Evolutionary conservation across 345 rosid genomes (phyloP).

Genomic region (Triadica sebifera): DNA sequence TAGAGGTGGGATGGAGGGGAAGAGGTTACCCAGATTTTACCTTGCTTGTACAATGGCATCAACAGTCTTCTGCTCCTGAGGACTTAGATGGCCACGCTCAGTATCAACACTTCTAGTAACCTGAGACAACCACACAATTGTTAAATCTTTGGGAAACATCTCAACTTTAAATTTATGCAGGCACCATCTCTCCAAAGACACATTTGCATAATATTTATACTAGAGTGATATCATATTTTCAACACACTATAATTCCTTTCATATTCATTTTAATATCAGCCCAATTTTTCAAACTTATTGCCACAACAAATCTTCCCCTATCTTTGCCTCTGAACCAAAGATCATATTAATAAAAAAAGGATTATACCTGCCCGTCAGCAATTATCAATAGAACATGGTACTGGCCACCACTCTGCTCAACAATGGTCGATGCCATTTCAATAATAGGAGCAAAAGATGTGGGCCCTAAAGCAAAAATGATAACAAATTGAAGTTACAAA

Average conservation of each 20-base stretch:
- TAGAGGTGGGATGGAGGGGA: background rate
- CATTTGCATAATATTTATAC: background rate
- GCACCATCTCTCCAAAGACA: background rate
- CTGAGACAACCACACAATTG: constrained; percentile 20
- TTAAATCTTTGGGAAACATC: background rate
- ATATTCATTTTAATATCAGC: background rate
- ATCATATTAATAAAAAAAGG: background rate
- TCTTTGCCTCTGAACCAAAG: background rate
- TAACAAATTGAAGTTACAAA: constrained; percentile 7
- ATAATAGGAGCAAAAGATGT: constrained; percentile 35
- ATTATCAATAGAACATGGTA: constrained; percentile 35
- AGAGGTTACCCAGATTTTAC: constrained; percentile 5
- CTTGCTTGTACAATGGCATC: constrained; percentile 32
- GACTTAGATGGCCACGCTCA: constrained; percentile 27
- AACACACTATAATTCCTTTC: background rate
- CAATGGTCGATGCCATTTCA: constrained; percentile 33
- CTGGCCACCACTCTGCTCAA: constrained; percentile 33
- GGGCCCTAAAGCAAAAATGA: constrained; percentile 5
- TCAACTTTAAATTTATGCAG: background rate
- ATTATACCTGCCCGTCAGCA: constrained; percentile 33
- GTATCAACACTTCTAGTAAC: constrained; percentile 32
- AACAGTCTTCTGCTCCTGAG: constrained; percentile 32
- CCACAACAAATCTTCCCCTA: background rate
- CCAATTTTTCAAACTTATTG: background rate
- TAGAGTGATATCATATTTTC: background rate